Conservation (phyloP, 208 protist species). For the Jaenimonas drosophilae region DNA sequence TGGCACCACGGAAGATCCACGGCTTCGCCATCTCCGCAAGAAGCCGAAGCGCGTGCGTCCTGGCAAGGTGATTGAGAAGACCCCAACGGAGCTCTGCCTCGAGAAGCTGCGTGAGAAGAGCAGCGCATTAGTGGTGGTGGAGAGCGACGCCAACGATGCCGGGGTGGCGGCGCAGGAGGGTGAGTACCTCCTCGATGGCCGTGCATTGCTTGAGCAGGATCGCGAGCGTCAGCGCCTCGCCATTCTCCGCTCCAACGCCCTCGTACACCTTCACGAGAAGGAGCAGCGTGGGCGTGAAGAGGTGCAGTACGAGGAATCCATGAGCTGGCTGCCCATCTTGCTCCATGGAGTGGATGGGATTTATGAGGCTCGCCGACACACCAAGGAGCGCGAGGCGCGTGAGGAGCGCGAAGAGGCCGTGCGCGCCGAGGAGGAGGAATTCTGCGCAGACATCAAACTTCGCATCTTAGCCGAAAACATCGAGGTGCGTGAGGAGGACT, state of each 20-base stretch:
- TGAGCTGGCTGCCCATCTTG: slow-evolving; percentile 8
- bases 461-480: neutral
- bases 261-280: slow-evolving; percentile 1
- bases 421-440: neutral
- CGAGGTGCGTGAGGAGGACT: neutral
- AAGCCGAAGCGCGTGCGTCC: slow-evolving; percentile 1
- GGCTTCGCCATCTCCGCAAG: slow-evolving; percentile 4
- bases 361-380: slow-evolving; percentile 6
- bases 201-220: neutral
- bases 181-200: neutral
- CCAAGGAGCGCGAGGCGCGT: slow-evolving; percentile 2
- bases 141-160: slow-evolving; percentile 1
- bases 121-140: slow-evolving; percentile 5
- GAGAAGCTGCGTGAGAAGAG: slow-evolving; percentile 5
- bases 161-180: neutral
- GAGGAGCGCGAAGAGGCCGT: neutral
- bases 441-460: neutral
- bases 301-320: slow-evolving; percentile 9
- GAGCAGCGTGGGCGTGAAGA: slow-evolving; percentile 6
- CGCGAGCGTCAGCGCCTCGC: neutral
- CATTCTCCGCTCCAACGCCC: neutral
- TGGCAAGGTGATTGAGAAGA: slow-evolving; percentile 3
- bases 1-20: slow-evolving; percentile 16
- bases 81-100: slow-evolving; percentile 2
- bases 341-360: slow-evolving; percentile 5